A percentile compares a stretch with the other conserved stretches of the same genome.
Conservation (phyloP, 805 yeast species). For the Candida bentonensis region DNA sequence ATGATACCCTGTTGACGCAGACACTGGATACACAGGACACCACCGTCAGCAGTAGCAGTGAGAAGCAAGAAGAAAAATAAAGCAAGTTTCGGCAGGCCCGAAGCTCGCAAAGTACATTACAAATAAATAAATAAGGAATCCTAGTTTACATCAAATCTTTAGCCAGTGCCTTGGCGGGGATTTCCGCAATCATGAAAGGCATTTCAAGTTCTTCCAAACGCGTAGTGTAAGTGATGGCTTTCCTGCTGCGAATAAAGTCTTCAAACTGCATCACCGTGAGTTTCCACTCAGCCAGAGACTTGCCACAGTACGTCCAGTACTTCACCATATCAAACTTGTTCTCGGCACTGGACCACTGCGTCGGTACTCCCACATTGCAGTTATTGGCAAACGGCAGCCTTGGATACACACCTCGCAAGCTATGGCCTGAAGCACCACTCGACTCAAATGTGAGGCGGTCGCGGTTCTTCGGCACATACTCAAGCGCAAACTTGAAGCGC, state of each 20-base stretch:
- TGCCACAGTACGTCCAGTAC: slow-evolving; percentile 26
- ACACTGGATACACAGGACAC: background rate
- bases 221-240: slow-evolving; percentile 2
- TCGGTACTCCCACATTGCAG: background rate
- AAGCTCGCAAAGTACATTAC: background rate
- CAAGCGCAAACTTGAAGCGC: slow-evolving; percentile 16
- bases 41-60: background rate
- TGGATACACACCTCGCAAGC: slow-evolving; percentile 6
- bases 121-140: background rate
- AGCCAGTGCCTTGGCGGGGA: slow-evolving; percentile 11
- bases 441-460: slow-evolving; percentile 1
- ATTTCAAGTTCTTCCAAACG: slow-evolving; percentile 19
- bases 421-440: background rate
- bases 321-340: slow-evolving; percentile 10
- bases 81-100: too few relatives aligned
- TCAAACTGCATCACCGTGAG: slow-evolving; percentile 22
- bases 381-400: slow-evolving; percentile 10
- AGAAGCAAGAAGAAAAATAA: background rate
- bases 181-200: slow-evolving; percentile 26
- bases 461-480: slow-evolving; percentile 8
- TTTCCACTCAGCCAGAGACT: slow-evolving; percentile 27
- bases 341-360: background rate
- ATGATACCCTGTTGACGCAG: background rate
- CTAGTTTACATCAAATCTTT: background rate
- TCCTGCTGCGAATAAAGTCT: slow-evolving; percentile 19